Evolutionary conservation across 2,329 filamentous ascomycete genomes (phyloP), one percentile per base, ranked within the genome.

Genomic region (Diplodia scrobiculata): DNA sequence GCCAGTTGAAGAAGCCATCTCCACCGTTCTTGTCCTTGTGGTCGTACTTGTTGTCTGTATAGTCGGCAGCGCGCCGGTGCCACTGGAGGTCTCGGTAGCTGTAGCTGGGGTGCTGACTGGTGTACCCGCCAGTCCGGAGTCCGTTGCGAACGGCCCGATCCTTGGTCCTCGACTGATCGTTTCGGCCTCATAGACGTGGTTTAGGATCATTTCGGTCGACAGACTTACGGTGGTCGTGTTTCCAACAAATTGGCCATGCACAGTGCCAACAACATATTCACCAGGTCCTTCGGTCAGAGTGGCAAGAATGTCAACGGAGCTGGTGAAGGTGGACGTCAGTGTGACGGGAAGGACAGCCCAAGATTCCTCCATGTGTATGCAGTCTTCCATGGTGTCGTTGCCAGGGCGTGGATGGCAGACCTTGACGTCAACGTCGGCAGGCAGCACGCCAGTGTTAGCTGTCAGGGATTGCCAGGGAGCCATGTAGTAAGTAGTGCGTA

Each of bases 401-500:
- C 72, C 69, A 54, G 74, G 29, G 19, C 65, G 71, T 6, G 72
- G 71, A 0, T 73, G 75, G 72, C 79, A 82, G 48, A 81, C 73
- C 67, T 80, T 79, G 48, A 78, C 73, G 38, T 77, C 76, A 21
- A 82, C 76, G 50, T 80, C 75, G 1, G 72, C 71, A 2, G 80
- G 79, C 1, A 72, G 69, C 0, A 73, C 71, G 14, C 77, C 79
- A 5, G 27, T 17, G 38, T 53, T 34, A 13, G 74, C 73, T 0
- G 79, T 80, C 45, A 81, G 69, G 1, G 77, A 74, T 66, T 79
- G 74, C 80, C 79, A 82, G 1, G 78, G 77, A 0, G 79, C 80
- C 36, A 81, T 69, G 71, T 76, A 81, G 74, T 78, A 81, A 3
- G 79, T 81, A 59, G 77, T 79, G 34, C 79, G 69, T 0, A 72